These are phyloP conservation scores for Isabelozyma pseudorhagii DNA, from an alignment of 805 yeast genomes.

Conservation along the genomic window DNA sequence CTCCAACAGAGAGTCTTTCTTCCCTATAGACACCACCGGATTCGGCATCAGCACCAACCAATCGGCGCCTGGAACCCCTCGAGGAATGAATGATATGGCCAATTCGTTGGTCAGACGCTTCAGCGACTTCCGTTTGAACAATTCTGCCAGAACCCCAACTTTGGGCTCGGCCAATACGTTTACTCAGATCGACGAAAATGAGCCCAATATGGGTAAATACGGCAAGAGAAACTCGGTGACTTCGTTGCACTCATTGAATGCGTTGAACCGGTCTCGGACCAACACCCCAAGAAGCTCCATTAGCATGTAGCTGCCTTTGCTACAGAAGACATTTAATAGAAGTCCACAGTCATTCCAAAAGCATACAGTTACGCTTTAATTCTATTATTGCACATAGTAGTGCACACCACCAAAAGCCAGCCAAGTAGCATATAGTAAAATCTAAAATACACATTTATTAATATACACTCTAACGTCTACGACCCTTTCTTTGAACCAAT, in stretches of 20 bases:
- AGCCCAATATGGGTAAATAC: conserved; percentile 12
- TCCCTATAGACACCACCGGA: conserved; percentile 3
- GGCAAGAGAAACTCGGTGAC: conserved; percentile 26
- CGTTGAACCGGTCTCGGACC: conserved; percentile 33
- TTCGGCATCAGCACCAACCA: conserved; percentile 2
- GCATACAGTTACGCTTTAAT: no score
- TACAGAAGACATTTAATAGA: no score
- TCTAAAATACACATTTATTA: background rate
- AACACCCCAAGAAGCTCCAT: conserved; percentile 35
- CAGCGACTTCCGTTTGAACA: conserved; percentile 37
- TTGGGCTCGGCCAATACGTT: conserved; percentile 15
- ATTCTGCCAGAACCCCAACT: conserved; percentile 22
- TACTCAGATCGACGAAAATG: conserved; percentile 32
- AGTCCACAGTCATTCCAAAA: no score
- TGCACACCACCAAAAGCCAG: background rate
- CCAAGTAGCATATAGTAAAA: background rate
- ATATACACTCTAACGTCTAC: conserved; percentile 30
- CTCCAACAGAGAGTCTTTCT: conserved; percentile 15
- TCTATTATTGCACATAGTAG: no score
- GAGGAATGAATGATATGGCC: conserved; percentile 48
- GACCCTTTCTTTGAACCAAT: conserved; percentile 71
- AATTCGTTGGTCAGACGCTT: conserved; percentile 46
- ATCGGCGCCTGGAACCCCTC: conserved; percentile 26
- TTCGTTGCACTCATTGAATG: conserved; percentile 38
- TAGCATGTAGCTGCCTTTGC: conserved; percentile 10